These are phyloP conservation scores for Rhodocollybia butyracea DNA, from an alignment of 768 basidiomycete genomes.

Conservation along the genomic window DNA sequence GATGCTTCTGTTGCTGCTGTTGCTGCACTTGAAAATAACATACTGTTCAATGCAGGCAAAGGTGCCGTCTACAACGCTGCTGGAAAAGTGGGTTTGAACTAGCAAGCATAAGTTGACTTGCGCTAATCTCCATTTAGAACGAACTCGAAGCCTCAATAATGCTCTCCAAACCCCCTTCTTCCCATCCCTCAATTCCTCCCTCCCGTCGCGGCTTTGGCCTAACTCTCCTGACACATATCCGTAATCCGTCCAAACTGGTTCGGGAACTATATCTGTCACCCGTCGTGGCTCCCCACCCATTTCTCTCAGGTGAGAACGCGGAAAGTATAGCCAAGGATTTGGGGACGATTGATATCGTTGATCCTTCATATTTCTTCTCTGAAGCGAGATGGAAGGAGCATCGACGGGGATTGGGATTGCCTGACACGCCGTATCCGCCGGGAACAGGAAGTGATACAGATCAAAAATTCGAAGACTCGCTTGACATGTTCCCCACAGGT, in stretches of 20 bases:
- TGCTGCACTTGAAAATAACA: conserved; percentile 69
- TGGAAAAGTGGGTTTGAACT: conserved; percentile 56
- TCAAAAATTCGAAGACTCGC: conserved; percentile 12
- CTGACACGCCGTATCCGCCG: conserved; percentile 56
- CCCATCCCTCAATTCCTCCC: conserved; percentile 55
- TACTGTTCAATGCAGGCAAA: conserved; percentile 76
- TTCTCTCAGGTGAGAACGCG: conserved; percentile 64
- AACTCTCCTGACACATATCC: conserved; percentile 61
- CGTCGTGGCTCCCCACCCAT: conserved; percentile 56
- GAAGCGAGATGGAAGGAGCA: conserved; percentile 75
- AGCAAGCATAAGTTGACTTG: background rate
- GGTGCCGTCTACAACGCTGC: conserved; percentile 81
- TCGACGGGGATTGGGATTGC: conserved; percentile 66
- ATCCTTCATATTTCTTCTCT: conserved; percentile 79
- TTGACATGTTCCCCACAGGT: conserved; percentile 67
- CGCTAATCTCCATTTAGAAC: conserved; percentile 42
- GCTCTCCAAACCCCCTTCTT: conserved; percentile 72
- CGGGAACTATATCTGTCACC: conserved; percentile 72
- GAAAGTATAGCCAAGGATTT: conserved; percentile 57
- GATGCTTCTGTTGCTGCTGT: conserved; percentile 80
- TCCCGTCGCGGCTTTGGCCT: conserved; percentile 61
- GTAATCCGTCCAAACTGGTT: conserved; percentile 72
- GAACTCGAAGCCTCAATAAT: conserved; percentile 82
- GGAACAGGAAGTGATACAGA: conserved; percentile 13
- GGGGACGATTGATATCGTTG: conserved; percentile 58